These are phyloP conservation scores for Senecio squalidus DNA, from an alignment of 140 eudicot species.

Conservation along the genomic window DNA sequence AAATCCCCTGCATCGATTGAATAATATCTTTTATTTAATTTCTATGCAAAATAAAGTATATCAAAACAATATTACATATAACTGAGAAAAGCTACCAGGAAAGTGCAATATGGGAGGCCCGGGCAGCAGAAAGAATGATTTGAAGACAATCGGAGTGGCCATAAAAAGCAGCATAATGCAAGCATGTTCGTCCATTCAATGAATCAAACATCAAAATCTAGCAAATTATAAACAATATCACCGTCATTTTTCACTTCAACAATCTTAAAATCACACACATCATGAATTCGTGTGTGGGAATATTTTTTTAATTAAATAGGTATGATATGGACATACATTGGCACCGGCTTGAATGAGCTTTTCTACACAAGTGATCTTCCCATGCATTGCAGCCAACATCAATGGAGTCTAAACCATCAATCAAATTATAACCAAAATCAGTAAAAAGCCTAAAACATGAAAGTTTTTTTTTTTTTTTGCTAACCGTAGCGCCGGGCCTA, in stretches of 20 bases:
- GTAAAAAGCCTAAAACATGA: too few species aligned
- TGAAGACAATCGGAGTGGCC: slow-evolving; percentile 83
- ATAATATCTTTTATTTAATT: neutral
- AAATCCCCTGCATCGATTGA: slow-evolving; percentile 62
- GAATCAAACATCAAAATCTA: slow-evolving; percentile 83
- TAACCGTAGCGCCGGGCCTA: too few species aligned
- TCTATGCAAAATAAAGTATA: neutral
- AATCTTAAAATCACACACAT: neutral
- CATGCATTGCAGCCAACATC: slow-evolving; percentile 97
- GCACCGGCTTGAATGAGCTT: slow-evolving; percentile 93
- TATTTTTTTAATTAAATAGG: neutral
- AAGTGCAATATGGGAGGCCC: slow-evolving; percentile 57
- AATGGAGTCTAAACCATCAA: slow-evolving; percentile 89
- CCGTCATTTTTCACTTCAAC: neutral
- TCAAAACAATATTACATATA: neutral
- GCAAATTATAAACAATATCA: neutral
- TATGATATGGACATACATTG: slow-evolving; percentile 47
- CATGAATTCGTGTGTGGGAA: neutral
- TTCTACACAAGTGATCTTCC: slow-evolving; percentile 66
- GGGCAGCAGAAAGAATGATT: slow-evolving; percentile 70
- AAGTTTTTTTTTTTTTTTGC: too few species aligned
- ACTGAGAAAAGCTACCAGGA: slow-evolving; percentile 52
- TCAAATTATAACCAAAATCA: neutral
- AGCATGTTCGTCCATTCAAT: slow-evolving; percentile 63
- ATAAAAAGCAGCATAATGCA: slow-evolving; percentile 85